These are phyloP conservation scores for Cryptosporidium viatorum DNA, from an alignment of 169 alveolate genomes.

Conservation along the genomic window DNA sequence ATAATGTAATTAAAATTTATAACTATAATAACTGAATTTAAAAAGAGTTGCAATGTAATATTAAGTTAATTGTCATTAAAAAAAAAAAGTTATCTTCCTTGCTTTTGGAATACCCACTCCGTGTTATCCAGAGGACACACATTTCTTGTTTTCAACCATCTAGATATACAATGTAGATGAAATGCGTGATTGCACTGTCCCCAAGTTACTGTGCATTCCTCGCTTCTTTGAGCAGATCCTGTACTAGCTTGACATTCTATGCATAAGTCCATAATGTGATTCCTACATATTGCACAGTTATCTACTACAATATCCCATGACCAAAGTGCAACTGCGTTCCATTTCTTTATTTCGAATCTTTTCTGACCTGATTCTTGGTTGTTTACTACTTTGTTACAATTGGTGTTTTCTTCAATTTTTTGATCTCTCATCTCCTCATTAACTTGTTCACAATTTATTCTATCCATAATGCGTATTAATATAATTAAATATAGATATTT, in stretches of 20 bases:
- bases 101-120: slow-evolving; percentile 93
- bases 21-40: neutral
- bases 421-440: neutral
- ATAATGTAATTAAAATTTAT: neutral
- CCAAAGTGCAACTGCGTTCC: slow-evolving; percentile 99
- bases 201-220: slow-evolving; percentile 99
- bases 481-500: neutral
- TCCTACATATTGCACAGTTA: slow-evolving; percentile 99
- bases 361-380: slow-evolving; percentile 46
- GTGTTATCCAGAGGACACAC: slow-evolving; percentile 98
- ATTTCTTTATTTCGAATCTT: slow-evolving; percentile 90
- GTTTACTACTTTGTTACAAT: neutral
- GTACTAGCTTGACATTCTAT: slow-evolving; percentile 96
- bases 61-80: neutral
- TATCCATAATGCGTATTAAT: neutral
- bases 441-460: neutral
- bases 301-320: slow-evolving; percentile 98
- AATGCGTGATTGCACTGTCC: slow-evolving; percentile 99
- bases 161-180: slow-evolving; percentile 98
- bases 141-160: slow-evolving; percentile 97
- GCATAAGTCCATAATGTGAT: slow-evolving; percentile 98
- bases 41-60: neutral
- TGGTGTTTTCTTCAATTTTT: neutral
- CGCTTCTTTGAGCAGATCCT: slow-evolving; percentile 79
- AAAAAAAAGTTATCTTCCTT: slow-evolving; percentile 18